Conservation (phyloP, 371 early-diverging fungal species). For the Lichtheimia hyalospora region DNA sequence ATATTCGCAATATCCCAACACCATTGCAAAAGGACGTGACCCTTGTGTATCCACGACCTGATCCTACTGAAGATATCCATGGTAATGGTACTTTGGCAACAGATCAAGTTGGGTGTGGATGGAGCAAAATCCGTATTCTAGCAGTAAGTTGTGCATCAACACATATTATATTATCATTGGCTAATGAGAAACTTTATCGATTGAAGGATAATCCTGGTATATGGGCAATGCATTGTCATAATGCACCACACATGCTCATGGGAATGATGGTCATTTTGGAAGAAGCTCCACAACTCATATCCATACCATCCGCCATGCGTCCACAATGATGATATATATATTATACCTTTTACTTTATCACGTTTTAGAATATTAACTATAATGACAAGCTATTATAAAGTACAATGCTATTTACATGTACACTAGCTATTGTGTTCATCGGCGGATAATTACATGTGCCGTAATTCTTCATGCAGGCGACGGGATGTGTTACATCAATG, state of each 20-base stretch:
- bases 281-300: slow-evolving; percentile 34
- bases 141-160: slow-evolving; percentile 30
- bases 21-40: slow-evolving; percentile 36
- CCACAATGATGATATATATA: too few relatives aligned
- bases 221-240: slow-evolving; percentile 48
- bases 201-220: slow-evolving; percentile 45
- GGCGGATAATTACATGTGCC: too few relatives aligned
- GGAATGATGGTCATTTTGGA: slow-evolving; percentile 47
- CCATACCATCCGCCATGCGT: background rate
- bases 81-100: slow-evolving; percentile 7
- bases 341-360: too few relatives aligned
- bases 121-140: slow-evolving; percentile 40
- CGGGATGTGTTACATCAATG: too few relatives aligned
- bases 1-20: slow-evolving; percentile 21
- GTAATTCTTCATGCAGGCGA: too few relatives aligned
- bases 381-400: too few relatives aligned
- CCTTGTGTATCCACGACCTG: slow-evolving; percentile 30
- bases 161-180: background rate
- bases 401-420: too few relatives aligned
- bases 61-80: slow-evolving; percentile 11
- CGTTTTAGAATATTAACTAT: too few relatives aligned
- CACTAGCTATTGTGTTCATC: too few relatives aligned
- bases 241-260: slow-evolving; percentile 41
- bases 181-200: background rate
- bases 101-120: slow-evolving; percentile 34